Percentiles rank a stretch among this genome's conserved stretches.
Evolutionary conservation across 495 filamentous ascomycete genomes (phyloP).

Genomic region (Corynascus novoguineensis): DNA sequence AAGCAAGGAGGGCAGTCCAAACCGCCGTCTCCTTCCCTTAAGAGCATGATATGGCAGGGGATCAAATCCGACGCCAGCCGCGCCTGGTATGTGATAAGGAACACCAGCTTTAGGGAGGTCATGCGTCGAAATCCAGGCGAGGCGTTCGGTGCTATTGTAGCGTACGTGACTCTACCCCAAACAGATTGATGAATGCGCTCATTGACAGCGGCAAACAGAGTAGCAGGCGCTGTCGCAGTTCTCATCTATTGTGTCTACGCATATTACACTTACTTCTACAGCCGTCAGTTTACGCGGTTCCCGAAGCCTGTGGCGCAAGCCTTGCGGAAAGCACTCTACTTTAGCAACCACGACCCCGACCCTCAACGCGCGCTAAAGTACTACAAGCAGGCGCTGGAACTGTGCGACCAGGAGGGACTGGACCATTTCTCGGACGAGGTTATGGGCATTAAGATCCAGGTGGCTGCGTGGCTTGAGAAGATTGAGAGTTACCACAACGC

Average conservation of each 20-base stretch:
- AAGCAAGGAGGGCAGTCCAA: constrained; percentile 20
- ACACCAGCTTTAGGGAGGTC: constrained; percentile 29
- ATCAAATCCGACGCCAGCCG: constrained; percentile 22
- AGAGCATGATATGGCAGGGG: constrained; percentile 9
- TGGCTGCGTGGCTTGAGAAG: constrained; percentile 73
- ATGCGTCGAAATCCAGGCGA: constrained; percentile 39
- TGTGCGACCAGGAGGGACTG: constrained; percentile 65
- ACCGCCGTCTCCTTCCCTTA: constrained; percentile 18
- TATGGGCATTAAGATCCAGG: constrained; percentile 77
- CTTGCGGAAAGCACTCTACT: constrained; percentile 82
- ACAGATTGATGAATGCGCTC: not conserved
- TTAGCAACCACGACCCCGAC: constrained; percentile 66
- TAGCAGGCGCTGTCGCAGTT: constrained; percentile 46
- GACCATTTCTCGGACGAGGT: constrained; percentile 87
- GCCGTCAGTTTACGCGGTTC: constrained; percentile 54
- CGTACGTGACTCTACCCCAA: not conserved
- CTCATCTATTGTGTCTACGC: constrained; percentile 55
- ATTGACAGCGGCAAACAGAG: constrained; percentile 17
- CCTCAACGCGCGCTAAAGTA: constrained; percentile 70
- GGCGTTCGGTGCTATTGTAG: constrained; percentile 33
- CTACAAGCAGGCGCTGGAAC: constrained; percentile 69
- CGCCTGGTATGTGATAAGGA: constrained; percentile 25
- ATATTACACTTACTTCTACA: constrained; percentile 65
- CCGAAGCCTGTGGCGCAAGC: constrained; percentile 72
- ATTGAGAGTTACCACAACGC: constrained; percentile 58